Base-by-base conservation (phyloP, 192 early-diverging fungal genomes). In the Backusella australiensis region DNA sequence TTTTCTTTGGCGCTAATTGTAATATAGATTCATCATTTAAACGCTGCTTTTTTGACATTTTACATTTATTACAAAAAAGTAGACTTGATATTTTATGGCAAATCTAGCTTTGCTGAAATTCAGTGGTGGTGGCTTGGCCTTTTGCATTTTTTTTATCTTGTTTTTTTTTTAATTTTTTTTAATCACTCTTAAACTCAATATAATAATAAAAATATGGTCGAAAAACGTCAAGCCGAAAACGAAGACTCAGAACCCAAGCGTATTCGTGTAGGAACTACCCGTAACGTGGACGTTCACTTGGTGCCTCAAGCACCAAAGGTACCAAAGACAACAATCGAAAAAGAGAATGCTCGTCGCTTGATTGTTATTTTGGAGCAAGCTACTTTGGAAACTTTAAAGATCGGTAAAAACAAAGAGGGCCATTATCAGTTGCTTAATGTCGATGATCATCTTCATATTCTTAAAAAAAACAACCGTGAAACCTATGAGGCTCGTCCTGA, bases 351-450 rank as follows among this genome's bases (percentile, higher is more conserved):
- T 12, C 91, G 90, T 70, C 90, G 98, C 21, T 85, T 98, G 34
- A 98, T 98, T 77, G 97, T 98, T 32, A 92, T 99, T n/a, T 87
- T 98, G 34, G 93, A 96, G 79, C 86, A 90, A 23, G 96, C 96
- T 6, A 92, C 90, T 69, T 86, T 99, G 41, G 96, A 98, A 80
- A 97, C 95, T 19, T 94, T 93, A 81, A 98, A 97, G 85, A 88
- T 96, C 26, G 90, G 92, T 21, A 92, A 93, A 77, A 84, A 89
- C 74, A 92, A 90, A 65, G 87, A 94, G 59, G 91, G 89, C 17
- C 85, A 87, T 69, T 97, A 97, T 80, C 94, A 95, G 79, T 86
- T 98, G 70, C 87, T 98, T 59, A 98, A 98, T 87, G 96, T 94
- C 78, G 98, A 99, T 81, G 98, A 99, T 84, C 96, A 99, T 81